These are phyloP conservation scores for Rosa lucieae DNA, from an alignment of 306 rosid genomes.

Conservation along the genomic window DNA sequence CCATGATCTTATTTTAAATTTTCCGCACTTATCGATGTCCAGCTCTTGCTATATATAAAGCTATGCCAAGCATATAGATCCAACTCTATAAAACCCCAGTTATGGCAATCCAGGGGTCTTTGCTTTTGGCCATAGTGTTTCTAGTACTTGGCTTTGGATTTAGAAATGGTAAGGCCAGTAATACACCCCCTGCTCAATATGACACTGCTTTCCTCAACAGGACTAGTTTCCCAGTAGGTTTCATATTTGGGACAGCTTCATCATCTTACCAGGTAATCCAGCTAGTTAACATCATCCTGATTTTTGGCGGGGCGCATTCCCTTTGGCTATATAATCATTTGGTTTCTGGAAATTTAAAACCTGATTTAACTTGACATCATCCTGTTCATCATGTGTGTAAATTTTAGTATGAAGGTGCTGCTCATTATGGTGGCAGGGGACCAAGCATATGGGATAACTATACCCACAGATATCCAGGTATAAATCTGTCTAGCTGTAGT, in stretches of 20 bases:
- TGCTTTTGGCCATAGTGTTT: neutral
- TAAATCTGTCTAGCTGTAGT: neutral
- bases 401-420: conserved; percentile 29
- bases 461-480: conserved; percentile 32
- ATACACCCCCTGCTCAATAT: neutral
- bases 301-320: too few species aligned
- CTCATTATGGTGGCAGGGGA: conserved; percentile 17
- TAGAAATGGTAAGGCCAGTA: neutral
- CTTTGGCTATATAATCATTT: too few species aligned
- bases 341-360: too few species aligned
- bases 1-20: neutral
- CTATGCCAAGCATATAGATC: neutral
- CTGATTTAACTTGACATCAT: neutral
- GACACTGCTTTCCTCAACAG: conserved; percentile 32
- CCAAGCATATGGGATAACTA: conserved; percentile 36
- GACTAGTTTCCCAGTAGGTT: conserved; percentile 28
- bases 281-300: too few species aligned
- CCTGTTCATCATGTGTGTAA: neutral
- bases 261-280: conserved; percentile 29
- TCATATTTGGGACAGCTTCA: conserved; percentile 40
- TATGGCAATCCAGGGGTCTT: conserved; percentile 21
- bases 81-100: neutral
- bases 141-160: neutral
- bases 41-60: neutral
- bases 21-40: neutral